Evolutionary conservation across 352 stramenopile species (phyloP), one percentile per base, ranked within the genome.

Genomic region (Globisporangium okanoganense): DNA sequence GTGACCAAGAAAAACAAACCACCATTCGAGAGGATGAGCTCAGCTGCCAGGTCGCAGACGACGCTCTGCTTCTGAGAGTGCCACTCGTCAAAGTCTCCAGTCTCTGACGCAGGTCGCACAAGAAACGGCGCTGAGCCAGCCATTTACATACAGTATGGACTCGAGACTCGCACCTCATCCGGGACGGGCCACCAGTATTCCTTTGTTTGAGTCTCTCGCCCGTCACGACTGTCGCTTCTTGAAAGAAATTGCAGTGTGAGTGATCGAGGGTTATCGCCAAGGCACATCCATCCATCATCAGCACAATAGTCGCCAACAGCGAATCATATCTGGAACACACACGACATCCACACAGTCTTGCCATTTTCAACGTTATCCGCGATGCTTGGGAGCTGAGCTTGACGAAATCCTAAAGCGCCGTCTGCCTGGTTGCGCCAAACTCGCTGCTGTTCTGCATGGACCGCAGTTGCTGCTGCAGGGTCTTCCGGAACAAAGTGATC

Each of bases 401-500:
- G 24, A 22, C 38, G 18, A 9, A n/a, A 3, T 35, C 48, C 14
- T 53, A 40, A 16, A 55, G 20, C 27, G 2, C 25, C 27, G 18
- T 13, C 18, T 40, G 16, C 4, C 16, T 40, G 20, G 27, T 8
- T 18, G 16, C 16, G 8, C 40, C 10, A 14, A n/a, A n/a, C n/a
- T 22, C 51, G 48, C 57, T 70, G 27, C 41, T 64, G 58, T 61
- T 70, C 6, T 63, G 56, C 29, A 60, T 53, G 25, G 58, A 41
- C 40, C 65, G 47, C 14, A 88, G 44, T 53, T 79, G 64, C 3
- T 65, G 57, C 61, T 82, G 79, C 29, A 93, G 51, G 41, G 79
- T 64, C 22, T 78, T 67, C 9, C 84, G 79, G 53, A 88, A 92
- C 25, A 61, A 66, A n/a, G 82, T 90, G 73, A 94, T 94, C 35